A percentile compares a stretch with the other conserved stretches of the same genome.
Evolutionary conservation across 1,139 yeast genomes (phyloP).

Genomic region (Hyphopichia buzzinii): DNA sequence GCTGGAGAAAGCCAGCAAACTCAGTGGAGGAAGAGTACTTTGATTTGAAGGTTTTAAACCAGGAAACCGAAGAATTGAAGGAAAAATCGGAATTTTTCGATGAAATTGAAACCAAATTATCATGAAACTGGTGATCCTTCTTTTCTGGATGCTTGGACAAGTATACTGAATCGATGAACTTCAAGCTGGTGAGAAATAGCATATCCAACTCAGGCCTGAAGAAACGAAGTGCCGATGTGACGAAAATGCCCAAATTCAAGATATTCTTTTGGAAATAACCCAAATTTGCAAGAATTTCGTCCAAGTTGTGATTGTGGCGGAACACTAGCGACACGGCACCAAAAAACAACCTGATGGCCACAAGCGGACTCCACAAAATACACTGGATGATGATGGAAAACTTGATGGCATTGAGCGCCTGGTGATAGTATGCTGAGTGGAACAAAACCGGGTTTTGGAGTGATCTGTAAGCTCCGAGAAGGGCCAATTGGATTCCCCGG

Average conservation of each 20-base stretch:
- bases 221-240: slow-evolving; percentile 36
- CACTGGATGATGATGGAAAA: slow-evolving; percentile 38
- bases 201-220: slow-evolving; percentile 38
- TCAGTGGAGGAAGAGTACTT: slow-evolving; percentile 14
- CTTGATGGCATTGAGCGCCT: slow-evolving; percentile 30
- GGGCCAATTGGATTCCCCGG: slow-evolving; percentile 54
- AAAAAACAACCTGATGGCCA: slow-evolving; percentile 12
- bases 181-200: slow-evolving; percentile 38
- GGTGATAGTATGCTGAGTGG: slow-evolving; percentile 28
- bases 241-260: slow-evolving; percentile 42
- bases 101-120: slow-evolving; percentile 13
- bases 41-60: slow-evolving; percentile 4
- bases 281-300: slow-evolving; percentile 17
- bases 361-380: slow-evolving; percentile 32
- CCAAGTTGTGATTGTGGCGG: slow-evolving; percentile 10
- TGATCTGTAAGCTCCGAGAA: slow-evolving; percentile 49
- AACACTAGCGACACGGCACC: slow-evolving; percentile 6
- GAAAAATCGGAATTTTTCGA: slow-evolving; percentile 7
- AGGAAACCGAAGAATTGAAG: background rate
- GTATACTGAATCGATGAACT: slow-evolving; percentile 39
- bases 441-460: slow-evolving; percentile 43
- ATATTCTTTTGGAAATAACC: slow-evolving; percentile 34
- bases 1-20: slow-evolving; percentile 12
- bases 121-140: slow-evolving; percentile 11
- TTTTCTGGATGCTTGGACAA: slow-evolving; percentile 32